Conservation (phyloP, 495 filamentous ascomycete species). For the Baudoinia panamericana region DNA sequence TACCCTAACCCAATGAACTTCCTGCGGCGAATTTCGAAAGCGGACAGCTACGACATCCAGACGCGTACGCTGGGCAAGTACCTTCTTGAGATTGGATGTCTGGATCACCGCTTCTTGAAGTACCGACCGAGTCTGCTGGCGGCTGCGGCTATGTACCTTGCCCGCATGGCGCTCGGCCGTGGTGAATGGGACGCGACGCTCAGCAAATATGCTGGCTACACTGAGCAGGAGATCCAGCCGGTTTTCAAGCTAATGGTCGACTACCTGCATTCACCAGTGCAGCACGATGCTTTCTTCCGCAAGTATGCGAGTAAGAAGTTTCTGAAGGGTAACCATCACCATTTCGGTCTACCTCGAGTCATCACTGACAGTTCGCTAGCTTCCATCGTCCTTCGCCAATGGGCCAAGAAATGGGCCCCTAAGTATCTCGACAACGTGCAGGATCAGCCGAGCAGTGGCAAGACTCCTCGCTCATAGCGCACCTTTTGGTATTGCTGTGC, state of each 20-base stretch:
- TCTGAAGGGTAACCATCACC: constrained; percentile 53
- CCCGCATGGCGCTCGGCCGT: constrained; percentile 74
- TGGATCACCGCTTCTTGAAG: constrained; percentile 83
- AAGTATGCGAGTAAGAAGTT: constrained; percentile 99
- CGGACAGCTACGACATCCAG: constrained; percentile 95
- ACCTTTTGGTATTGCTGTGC: constrained; percentile 5
- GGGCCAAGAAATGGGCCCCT: constrained; percentile 51
- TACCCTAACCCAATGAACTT: constrained; percentile 99
- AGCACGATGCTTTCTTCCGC: constrained; percentile 95
- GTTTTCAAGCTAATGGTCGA: constrained; percentile 91
- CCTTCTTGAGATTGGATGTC: constrained; percentile 90
- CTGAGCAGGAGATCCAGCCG: constrained; percentile 80
- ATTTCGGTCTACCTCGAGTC: neutral
- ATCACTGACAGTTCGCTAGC: constrained; percentile 36
- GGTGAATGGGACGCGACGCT: constrained; percentile 87
- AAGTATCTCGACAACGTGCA: constrained; percentile 15
- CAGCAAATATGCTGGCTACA: constrained; percentile 87
- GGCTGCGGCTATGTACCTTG: constrained; percentile 87
- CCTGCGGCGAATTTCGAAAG: constrained; percentile 92
- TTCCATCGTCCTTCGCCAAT: constrained; percentile 79
- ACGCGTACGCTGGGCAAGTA: constrained; percentile 95
- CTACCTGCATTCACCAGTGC: constrained; percentile 76
- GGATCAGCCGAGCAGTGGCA: constrained; percentile 17
- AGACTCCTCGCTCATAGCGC: constrained; percentile 15
- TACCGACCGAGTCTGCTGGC: constrained; percentile 79